Evolutionary conservation across 1,139 yeast genomes (phyloP).

Genomic region (Sugiyamaella castrensis): DNA sequence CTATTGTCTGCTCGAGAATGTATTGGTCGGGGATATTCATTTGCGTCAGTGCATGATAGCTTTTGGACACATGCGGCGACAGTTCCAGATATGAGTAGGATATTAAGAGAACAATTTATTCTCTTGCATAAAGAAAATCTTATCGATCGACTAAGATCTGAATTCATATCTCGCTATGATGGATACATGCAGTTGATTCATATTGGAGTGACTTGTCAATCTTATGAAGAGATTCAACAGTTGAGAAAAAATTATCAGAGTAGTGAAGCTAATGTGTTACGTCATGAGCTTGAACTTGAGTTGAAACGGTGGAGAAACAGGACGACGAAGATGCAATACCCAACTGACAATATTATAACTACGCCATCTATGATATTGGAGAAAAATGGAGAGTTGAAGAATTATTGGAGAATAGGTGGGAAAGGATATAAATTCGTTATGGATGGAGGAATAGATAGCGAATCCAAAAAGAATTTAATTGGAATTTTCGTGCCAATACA

Average conservation of each 20-base stretch:
- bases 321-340: not conserved
- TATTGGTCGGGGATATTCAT: constrained; percentile 48
- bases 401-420: constrained; percentile 2
- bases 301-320: constrained; percentile 10
- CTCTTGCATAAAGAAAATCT: constrained; percentile 64
- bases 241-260: constrained; percentile 66
- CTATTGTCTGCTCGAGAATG: constrained; percentile 78
- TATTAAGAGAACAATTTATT: constrained; percentile 72
- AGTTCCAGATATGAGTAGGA: constrained; percentile 60
- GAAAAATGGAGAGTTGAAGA: constrained; percentile 1
- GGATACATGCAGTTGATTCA: constrained; percentile 54
- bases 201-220: constrained; percentile 41
- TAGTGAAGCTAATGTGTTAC: constrained; percentile 31
- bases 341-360: not conserved
- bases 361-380: constrained; percentile 8
- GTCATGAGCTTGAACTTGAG: constrained; percentile 20
- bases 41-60: constrained; percentile 94
- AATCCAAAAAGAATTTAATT: not conserved
- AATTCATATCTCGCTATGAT: constrained; percentile 70
- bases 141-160: constrained; percentile 62
- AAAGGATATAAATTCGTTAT: constrained; percentile 1
- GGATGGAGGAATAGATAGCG: not conserved
- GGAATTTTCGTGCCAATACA: constrained; percentile 53
- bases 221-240: constrained; percentile 29
- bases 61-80: constrained; percentile 94